Base-by-base conservation (phyloP, 352 stramenopile genomes). In the Globisporangium cederbergense region DNA sequence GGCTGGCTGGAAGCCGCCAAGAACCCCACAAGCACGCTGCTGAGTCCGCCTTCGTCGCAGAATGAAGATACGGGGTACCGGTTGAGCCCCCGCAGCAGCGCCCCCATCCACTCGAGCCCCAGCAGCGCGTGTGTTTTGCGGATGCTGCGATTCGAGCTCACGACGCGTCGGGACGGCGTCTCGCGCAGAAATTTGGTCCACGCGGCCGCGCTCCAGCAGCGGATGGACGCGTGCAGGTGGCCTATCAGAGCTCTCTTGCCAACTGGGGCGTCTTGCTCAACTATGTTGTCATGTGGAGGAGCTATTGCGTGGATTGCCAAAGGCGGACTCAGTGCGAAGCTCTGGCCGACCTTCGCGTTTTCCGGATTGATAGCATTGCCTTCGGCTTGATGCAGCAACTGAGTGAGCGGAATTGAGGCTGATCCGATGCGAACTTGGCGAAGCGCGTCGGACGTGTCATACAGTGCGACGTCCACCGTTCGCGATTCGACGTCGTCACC, bases 1-100 rank as follows among this genome's bases (percentile, higher is more conserved):
- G 57, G 40, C 14, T 58, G 8, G 32, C 8, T 58, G 32, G 52
- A 49, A 8, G 56, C 43, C 2, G 60, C 49, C 14, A 85, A 56
- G 34, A 88, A 65, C 9, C 58, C 52, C 4, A 71, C 80, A 11
- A 94, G 54, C 4, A 91, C 59, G 47, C 75, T 68, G 18, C 73
- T 84, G 22, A 94, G 72, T 4, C 86, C 86, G 42, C 79, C 83
- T 54, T 82, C 78, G 69, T 94, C 86, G 52, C 77, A 91, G 30
- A 94, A 81, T 0, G 78, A 89, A 20, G 86, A 81, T 18, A 94
- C 73, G 4, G 83, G 86, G 53, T 91, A 77, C 8, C 86, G 81
- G 30, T 89, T 90, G 14, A 94, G 70, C 4, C 86, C 86, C 11
- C 86, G 81, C 53, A 78, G 72, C 22, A 94, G 49, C 6, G 86